Evolutionary conservation across 441 rosid species (phyloP).

Genomic region (Pelargonium citronellum): DNA sequence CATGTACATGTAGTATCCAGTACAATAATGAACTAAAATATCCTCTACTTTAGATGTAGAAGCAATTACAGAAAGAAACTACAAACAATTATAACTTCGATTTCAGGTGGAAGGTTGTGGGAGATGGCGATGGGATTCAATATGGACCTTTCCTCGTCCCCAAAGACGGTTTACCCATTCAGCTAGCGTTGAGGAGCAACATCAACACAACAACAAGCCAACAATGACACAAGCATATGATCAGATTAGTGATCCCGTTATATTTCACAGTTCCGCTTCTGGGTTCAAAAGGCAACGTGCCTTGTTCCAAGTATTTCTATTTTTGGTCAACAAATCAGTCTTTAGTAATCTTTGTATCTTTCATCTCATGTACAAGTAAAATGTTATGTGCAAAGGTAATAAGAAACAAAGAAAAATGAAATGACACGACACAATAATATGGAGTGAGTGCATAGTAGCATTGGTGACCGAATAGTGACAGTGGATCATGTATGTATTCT

Average conservation of each 20-base stretch:
- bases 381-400: too few species aligned
- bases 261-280: background rate
- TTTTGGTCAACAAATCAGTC: background rate
- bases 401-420: too few species aligned
- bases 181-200: background rate
- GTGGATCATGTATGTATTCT: too few species aligned
- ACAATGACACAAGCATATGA: too few species aligned
- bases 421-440: too few species aligned
- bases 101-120: constrained; percentile 7
- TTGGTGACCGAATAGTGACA: too few species aligned
- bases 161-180: background rate
- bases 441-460: too few species aligned
- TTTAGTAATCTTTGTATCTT: too few species aligned
- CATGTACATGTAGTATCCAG: too few species aligned
- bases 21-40: too few species aligned
- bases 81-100: background rate
- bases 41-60: background rate
- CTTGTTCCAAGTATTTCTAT: background rate
- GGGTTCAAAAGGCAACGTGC: background rate
- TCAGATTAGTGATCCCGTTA: too few species aligned
- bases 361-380: too few species aligned
- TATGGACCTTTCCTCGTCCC: background rate
- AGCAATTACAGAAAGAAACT: background rate
- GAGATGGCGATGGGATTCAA: constrained; percentile 2
- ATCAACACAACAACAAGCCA: background rate